These are phyloP conservation scores for Hypoxylon rubiginosum DNA, from an alignment of 2,329 filamentous ascomycete genomes.

Conservation along the genomic window DNA sequence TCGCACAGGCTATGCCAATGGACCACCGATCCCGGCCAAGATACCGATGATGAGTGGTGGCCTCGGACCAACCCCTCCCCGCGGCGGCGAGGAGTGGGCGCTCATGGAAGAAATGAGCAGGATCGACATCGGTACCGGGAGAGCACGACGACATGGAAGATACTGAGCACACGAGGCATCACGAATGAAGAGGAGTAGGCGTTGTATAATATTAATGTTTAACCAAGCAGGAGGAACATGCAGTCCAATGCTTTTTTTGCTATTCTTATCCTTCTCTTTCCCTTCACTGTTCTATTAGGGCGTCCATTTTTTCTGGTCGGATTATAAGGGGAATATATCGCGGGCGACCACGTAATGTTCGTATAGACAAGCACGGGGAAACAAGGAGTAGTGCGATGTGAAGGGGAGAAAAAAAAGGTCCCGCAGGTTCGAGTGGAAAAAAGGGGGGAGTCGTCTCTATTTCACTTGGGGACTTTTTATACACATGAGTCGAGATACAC, in stretches of 20 bases:
- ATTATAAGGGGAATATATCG: neutral
- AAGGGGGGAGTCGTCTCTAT: conserved; percentile 11
- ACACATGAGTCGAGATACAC: conserved; percentile 8
- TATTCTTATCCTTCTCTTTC: conserved; percentile 10
- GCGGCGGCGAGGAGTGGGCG: conserved; percentile 65
- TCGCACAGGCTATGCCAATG: conserved; percentile 53
- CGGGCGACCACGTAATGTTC: conserved; percentile 12
- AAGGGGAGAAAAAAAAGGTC: conserved; percentile 9
- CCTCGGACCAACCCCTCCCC: conserved; percentile 47
- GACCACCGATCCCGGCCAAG: conserved; percentile 78
- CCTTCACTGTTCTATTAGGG: conserved; percentile 15
- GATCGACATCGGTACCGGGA: conserved; percentile 74
- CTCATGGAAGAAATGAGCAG: conserved; percentile 78
- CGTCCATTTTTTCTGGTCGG: neutral
- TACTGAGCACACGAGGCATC: conserved; percentile 44
- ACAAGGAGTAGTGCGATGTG: neutral
- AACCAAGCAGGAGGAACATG: conserved; percentile 8
- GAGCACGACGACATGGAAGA: conserved; percentile 63
- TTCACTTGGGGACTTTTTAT: conserved; percentile 18
- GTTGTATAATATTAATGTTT: conserved; percentile 42
- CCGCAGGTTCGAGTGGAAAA: conserved; percentile 18
- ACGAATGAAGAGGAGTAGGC: conserved; percentile 30
- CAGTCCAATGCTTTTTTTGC: conserved; percentile 9
- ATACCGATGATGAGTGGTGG: conserved; percentile 67
- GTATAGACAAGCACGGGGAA: conserved; percentile 20